Conservation (phyloP, 495 filamentous ascomycete species). For the Bryoglossum gracile region DNA sequence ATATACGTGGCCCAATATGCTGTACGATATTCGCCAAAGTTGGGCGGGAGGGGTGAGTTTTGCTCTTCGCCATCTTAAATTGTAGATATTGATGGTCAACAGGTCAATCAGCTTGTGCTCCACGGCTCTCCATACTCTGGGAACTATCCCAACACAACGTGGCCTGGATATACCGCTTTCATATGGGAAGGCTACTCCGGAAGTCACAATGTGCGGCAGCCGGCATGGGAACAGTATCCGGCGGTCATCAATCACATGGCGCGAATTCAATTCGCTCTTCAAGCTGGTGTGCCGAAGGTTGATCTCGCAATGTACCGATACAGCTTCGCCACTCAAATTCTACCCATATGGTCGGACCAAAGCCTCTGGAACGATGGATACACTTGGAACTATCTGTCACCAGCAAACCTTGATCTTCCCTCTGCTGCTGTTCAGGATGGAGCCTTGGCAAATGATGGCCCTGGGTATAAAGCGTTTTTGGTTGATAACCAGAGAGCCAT, state of each 20-base stretch:
- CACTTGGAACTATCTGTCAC: not conserved
- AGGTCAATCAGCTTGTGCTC: not conserved
- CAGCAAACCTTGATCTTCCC: not conserved
- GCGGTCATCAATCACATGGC: not conserved
- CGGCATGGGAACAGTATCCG: not conserved
- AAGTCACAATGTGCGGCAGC: not conserved
- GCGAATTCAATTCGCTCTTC: not conserved
- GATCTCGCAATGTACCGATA: not conserved
- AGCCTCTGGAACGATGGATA: not conserved
- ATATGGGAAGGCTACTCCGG: not conserved
- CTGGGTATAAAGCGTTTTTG: not conserved
- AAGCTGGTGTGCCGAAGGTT: not conserved
- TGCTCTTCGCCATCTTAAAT: too few species aligned
- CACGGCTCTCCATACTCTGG: not conserved
- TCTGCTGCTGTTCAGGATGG: not conserved
- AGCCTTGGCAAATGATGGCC: not conserved
- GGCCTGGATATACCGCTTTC: not conserved
- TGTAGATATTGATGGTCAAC: too few species aligned
- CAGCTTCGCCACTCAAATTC: too few species aligned
- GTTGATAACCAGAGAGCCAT: not conserved
- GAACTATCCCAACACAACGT: not conserved
- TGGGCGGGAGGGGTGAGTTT: conserved; percentile 38
- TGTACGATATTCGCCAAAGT: conserved; percentile 28
- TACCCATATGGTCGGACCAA: too few species aligned
- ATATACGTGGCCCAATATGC: conserved; percentile 24